Base-by-base conservation (phyloP, 805 yeast genomes). In the Teunomyces panamensis region DNA sequence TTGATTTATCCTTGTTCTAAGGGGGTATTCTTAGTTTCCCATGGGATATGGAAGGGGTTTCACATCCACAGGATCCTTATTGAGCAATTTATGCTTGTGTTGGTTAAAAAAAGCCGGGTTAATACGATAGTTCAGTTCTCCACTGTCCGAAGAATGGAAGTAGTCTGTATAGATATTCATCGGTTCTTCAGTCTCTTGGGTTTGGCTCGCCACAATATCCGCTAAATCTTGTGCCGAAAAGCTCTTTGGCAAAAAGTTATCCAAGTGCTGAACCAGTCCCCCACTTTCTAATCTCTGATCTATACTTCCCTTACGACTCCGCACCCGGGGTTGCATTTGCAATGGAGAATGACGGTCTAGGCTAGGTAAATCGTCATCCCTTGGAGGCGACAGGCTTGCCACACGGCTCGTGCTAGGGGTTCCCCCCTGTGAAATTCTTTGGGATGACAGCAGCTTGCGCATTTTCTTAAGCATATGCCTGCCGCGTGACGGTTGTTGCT, bases 31-130 rank as follows among this genome's bases (percentile, higher is more conserved):
- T 42, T 42, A 30, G 16, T 30, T 11, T 28, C 27, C 41, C 9
- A 29, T 20, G 8, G 41, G 41, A 24, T 37, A 37, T n/a, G 48
- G 48, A 33, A 46, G 43, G 42, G 45, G 45, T 14, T 46, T 46
- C 24, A 27, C 30, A 10, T 46, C 48, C 34, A 32, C 11, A 11
- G 34, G 17, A 16, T 44, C 39, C 14, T 41, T 35, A 7, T 49
- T 43, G 30, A 50, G 47, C 29, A 50, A 36, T 33, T 47, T 44
- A 32, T 50, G 45, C 37, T 47, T 50, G 44, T 50, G 45, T 20
- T 50, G 42, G 43, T 28, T 39, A 39, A 47, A 44, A 28, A 47
- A 47, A 3, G 37, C 41, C 6, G 47, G 44, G 16, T 45, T 44
- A 33, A 47, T 45, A 27, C 48, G 48, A 37, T 37, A 47, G 20